Evolutionary conservation across 1,139 yeast species (phyloP).

Genomic region (Arxiozyma slooffiae): DNA sequence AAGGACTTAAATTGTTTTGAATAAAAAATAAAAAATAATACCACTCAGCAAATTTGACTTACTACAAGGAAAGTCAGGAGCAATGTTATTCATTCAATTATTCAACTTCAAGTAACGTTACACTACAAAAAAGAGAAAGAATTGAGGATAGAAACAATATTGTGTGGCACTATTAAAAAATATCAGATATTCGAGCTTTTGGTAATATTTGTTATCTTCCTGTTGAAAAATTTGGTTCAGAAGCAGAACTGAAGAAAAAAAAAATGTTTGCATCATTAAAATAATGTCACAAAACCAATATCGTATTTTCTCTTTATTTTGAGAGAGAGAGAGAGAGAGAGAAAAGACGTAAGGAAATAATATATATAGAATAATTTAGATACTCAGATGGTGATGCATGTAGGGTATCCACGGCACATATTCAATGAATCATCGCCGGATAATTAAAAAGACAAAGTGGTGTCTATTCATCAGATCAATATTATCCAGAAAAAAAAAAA

Average conservation of each 20-base stretch:
- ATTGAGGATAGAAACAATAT: not conserved
- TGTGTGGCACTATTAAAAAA: not conserved
- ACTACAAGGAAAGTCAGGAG: not conserved
- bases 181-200: conserved; percentile 10
- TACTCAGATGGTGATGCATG: conserved; percentile 34
- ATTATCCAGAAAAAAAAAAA: too few species aligned
- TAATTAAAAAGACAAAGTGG: conserved; percentile 26
- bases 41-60: too few species aligned
- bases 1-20: not conserved
- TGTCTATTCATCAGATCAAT: conserved; percentile 27
- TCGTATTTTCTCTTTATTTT: not conserved
- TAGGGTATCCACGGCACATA: conserved; percentile 30
- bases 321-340: not conserved
- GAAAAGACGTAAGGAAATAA: conserved; percentile 1
- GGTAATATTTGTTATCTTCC: conserved; percentile 30
- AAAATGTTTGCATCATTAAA: conserved; percentile 26
- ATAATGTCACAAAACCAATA: not conserved
- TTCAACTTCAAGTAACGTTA: not conserved
- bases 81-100: too few species aligned
- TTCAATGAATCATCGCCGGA: conserved; percentile 33
- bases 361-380: conserved; percentile 3
- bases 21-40: too few species aligned
- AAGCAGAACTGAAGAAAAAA: conserved; percentile 31
- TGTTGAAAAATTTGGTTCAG: conserved; percentile 26
- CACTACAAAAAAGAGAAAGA: too few species aligned